Base-by-base conservation (phyloP, 2,329 filamentous ascomycete genomes). In the Alternaria postmessia region DNA sequence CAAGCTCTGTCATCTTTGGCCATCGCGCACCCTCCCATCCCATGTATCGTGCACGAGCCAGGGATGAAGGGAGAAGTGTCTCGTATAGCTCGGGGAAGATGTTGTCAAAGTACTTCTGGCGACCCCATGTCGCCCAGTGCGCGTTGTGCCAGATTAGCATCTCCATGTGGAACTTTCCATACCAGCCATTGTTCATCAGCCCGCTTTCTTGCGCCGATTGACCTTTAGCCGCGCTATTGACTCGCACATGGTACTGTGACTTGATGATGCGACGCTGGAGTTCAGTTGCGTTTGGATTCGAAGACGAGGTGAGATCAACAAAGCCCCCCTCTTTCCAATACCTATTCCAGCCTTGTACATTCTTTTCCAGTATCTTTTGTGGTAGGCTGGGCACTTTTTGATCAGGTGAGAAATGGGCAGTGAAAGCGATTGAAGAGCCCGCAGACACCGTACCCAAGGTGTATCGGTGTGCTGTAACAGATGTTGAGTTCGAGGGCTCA, bases 1-100 rank as follows among this genome's bases (percentile, higher is more conserved):
- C 42, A 0, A 84, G 81, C 64, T 87, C 85, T 3, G 81, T 85
- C 85, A 87, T 87, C 67, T 87, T 85, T 0, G 81, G 81, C 81
- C 81, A 83, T 41, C 67, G 43, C 30, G 83, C 83, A 72, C 78
- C 78, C 26, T 70, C 65, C 65, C 79, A 80, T 5, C 77, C 78
- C 65, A 79, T 78, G 0, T 63, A 48, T n/a, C 64, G 43, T 8
- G 78, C 78, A 20, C 78, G 68, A 28, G 73, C 67, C 3, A 76
- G 62, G 4, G 73, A 75, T 0, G 73, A 75, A 1, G 69, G 68
- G 1, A 80, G 80, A 42, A 85, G 82, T 7, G 76, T 78, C n/a
- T 75, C 68, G 66, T 87, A 87, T 4, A 80, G 76, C 12, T 79
- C 81, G 14, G 69, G 69, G 18, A 83, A 70, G 54, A 81, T 81